Base-by-base conservation (phyloP, 345 rosid genomes). In the Camelina laxa region DNA sequence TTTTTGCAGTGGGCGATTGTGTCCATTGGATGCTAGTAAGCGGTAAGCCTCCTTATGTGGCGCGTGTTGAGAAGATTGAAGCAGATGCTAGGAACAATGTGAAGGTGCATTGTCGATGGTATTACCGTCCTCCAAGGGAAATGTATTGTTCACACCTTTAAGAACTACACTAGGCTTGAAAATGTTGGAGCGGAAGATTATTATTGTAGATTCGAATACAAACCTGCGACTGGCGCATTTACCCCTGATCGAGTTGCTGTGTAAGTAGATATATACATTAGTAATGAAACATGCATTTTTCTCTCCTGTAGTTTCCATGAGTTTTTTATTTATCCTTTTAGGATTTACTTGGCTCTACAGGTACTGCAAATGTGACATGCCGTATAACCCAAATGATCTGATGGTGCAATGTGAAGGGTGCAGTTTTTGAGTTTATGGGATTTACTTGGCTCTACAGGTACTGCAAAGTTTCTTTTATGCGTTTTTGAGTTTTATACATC, bases 381-480 rank as follows among this genome's bases (percentile, higher is more conserved):
- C 98, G 1, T 86, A 93, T 82, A 91, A 93, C 75, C 97, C 97
- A 4, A 96, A 89, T 82, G 89, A 86, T 72, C 89, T 93, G 30
- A 91, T 91, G 96, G 98, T 91, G 70, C 96, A 89, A 42, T 93
- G 98, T 33, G 97, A 90, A 70, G 90, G 89, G 7, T 93, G 98
- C 87, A 93, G n/a, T n/a, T n/a, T n/a, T n/a, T n/a, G n/a, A n/a
- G n/a, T n/a, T n/a, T n/a, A n/a, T n/a, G n/a, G n/a, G n/a, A n/a
- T n/a, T n/a, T n/a, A n/a, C n/a, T n/a, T n/a, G n/a, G n/a, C n/a
- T n/a, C n/a, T n/a, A n/a, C n/a, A n/a, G n/a, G n/a, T n/a, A n/a
- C n/a, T n/a, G n/a, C n/a, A n/a, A n/a, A n/a, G n/a, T n/a, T n/a
- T 4, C 27, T 3, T 3, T 24, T 24, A 24, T 3, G 27, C 27